Evolutionary conservation across 345 rosid genomes (phyloP).

Genomic region (Bruguiera parviflora): DNA sequence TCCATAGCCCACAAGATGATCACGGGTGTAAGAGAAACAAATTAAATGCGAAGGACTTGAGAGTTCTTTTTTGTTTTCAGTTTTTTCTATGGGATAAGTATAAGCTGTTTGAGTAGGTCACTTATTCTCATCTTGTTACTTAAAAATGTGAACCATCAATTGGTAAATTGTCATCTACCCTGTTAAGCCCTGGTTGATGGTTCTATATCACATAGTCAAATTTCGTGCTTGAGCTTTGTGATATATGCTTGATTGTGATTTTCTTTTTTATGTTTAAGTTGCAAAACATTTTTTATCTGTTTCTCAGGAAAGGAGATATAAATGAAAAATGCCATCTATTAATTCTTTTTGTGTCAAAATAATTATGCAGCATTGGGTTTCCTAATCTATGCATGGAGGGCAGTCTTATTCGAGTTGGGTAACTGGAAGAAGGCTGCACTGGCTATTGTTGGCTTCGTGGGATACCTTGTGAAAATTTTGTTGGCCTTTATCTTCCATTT

Average conservation of each 20-base stretch:
- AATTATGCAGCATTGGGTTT: conserved; percentile 62
- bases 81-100: background rate
- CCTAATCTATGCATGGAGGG: conserved; percentile 80
- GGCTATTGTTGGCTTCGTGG: conserved; percentile 40
- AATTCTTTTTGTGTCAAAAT: conserved; percentile 3
- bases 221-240: too few relatives aligned
- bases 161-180: too few relatives aligned
- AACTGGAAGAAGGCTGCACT: conserved; percentile 59
- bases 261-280: too few relatives aligned
- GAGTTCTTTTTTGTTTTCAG: background rate
- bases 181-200: too few relatives aligned
- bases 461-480: conserved; percentile 56
- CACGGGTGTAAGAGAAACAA: background rate
- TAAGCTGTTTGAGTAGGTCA: background rate
- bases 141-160: background rate
- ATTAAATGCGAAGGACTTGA: background rate
- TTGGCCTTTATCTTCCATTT: conserved; percentile 74
- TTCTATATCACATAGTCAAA: too few relatives aligned
- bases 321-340: background rate
- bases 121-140: background rate
- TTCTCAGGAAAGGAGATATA: too few relatives aligned
- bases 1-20: too few relatives aligned
- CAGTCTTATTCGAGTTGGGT: conserved; percentile 68
- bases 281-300: too few relatives aligned
- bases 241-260: too few relatives aligned